Conservation (phyloP, 257 asterid genomes). For the Solanum chiquidenum region DNA sequence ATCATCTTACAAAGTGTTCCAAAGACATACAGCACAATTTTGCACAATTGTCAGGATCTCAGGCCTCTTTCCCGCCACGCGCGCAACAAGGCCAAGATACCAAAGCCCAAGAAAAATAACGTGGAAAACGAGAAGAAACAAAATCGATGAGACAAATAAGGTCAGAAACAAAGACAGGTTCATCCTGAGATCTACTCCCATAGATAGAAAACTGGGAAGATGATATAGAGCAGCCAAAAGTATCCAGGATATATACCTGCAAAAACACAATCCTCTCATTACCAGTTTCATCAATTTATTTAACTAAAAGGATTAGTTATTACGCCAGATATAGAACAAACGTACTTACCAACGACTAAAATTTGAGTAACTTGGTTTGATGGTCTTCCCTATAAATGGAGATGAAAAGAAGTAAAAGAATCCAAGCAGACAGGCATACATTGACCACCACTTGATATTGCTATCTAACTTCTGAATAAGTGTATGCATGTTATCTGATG, state of each 20-base stretch:
- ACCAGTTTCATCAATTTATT: background rate
- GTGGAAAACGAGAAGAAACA: slow-evolving; percentile 88
- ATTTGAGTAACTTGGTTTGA: slow-evolving; percentile 94
- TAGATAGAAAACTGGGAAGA: slow-evolving; percentile 97
- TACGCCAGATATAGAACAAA: background rate
- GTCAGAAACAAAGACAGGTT: slow-evolving; percentile 87
- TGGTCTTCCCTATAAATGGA: slow-evolving; percentile 89
- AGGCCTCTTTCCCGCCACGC: slow-evolving; percentile 93
- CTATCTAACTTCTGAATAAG: slow-evolving; percentile 96
- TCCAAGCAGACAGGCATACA: slow-evolving; percentile 95
- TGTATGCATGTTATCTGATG: slow-evolving; percentile 93
- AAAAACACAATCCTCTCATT: slow-evolving; percentile 5
- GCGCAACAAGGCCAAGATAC: slow-evolving; percentile 94
- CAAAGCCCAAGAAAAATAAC: slow-evolving; percentile 84
- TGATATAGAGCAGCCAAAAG: slow-evolving; percentile 91
- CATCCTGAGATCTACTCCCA: slow-evolving; percentile 99
- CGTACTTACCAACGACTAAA: slow-evolving; percentile 82
- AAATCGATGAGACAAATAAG: slow-evolving; percentile 71
- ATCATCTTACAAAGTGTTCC: slow-evolving; percentile 7
- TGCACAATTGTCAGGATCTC: slow-evolving; percentile 75
- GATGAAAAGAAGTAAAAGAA: slow-evolving; percentile 98
- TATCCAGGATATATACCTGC: slow-evolving; percentile 93
- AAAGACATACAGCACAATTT: slow-evolving; percentile 81
- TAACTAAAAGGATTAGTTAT: background rate
- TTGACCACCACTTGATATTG: slow-evolving; percentile 99